Conservation (phyloP, 148 eudicot genomes). For the Vaccinium corymbosum region DNA sequence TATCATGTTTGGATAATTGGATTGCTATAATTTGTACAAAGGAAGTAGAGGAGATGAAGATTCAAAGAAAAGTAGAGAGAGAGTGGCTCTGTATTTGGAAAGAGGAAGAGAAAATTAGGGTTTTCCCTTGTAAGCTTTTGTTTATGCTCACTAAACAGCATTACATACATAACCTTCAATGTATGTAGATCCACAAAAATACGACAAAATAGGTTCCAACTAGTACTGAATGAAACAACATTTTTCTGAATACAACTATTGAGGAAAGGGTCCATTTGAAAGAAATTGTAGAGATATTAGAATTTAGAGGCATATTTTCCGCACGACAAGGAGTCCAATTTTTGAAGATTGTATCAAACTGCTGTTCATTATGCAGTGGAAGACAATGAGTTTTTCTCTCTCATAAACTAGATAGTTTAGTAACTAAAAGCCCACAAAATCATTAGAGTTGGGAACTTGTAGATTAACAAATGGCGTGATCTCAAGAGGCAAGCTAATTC, state of each 20-base stretch:
- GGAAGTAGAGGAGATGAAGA: not conserved
- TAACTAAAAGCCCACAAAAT: not conserved
- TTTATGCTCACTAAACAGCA: not conserved
- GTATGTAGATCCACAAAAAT: not conserved
- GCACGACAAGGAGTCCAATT: not conserved
- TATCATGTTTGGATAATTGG: not conserved
- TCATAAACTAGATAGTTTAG: not conserved
- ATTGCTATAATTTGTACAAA: not conserved
- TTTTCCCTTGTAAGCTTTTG: not conserved
- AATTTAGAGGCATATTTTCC: not conserved
- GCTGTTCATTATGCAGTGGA: not conserved
- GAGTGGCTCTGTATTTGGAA: too few species aligned
- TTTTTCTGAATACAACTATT: not conserved
- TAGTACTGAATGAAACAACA: not conserved
- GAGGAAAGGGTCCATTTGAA: not conserved
- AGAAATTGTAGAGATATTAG: not conserved
- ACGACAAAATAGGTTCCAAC: not conserved
- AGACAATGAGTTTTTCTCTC: not conserved
- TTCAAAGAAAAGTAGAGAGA: not conserved
- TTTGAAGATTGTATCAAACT: not conserved
- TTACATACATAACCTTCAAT: not conserved
- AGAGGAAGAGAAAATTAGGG: not conserved
- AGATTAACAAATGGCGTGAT: not conserved
- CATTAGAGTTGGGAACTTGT: not conserved
- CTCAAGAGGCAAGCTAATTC: not conserved